phyloP scores from a whole-genome alignment of 805 yeast genomes.

The Saccharomycopsis selenospora region DNA sequence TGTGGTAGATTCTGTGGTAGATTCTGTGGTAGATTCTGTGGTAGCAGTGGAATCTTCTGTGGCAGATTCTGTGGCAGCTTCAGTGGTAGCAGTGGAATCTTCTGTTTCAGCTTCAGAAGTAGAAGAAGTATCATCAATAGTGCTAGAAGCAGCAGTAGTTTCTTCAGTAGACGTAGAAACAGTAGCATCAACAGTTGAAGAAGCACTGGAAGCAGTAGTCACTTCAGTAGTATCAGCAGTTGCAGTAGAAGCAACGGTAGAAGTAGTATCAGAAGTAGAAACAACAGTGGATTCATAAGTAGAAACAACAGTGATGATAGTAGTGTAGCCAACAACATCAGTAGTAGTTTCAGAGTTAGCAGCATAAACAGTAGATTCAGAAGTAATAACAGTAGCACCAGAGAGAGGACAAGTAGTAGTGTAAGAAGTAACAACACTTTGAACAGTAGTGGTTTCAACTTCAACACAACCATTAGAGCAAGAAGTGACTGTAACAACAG shows the following conservation, averaged over 20 bases:
- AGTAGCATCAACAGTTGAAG: conserved; percentile 18
- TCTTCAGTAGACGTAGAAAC: conserved; percentile 10
- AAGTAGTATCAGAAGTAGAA: conserved; percentile 4
- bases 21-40: conserved; percentile 18
- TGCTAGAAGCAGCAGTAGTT: conserved; percentile 15
- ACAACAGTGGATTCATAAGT: not conserved
- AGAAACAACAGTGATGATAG: not conserved
- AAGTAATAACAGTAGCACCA: not conserved
- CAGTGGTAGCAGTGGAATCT: conserved; percentile 20
- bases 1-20: conserved; percentile 18
- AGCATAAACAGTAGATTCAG: not conserved
- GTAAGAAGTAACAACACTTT: not conserved
- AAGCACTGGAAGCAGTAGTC: conserved; percentile 18
- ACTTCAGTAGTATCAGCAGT: conserved; percentile 20
- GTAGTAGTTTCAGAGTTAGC: not conserved
- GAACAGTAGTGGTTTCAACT: not conserved
- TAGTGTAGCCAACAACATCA: not conserved
- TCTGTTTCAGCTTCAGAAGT: conserved; percentile 19
- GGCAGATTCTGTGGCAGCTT: conserved; percentile 21
- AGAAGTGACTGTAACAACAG: not conserved
- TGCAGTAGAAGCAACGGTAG: conserved; percentile 6
- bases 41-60: conserved; percentile 19
- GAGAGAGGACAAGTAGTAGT: conserved; percentile 7
- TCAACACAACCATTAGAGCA: not conserved
- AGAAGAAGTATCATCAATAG: conserved; percentile 17